Conservation (phyloP, 2,329 filamentous ascomycete genomes). For the Arachnomyces sp. region DNA sequence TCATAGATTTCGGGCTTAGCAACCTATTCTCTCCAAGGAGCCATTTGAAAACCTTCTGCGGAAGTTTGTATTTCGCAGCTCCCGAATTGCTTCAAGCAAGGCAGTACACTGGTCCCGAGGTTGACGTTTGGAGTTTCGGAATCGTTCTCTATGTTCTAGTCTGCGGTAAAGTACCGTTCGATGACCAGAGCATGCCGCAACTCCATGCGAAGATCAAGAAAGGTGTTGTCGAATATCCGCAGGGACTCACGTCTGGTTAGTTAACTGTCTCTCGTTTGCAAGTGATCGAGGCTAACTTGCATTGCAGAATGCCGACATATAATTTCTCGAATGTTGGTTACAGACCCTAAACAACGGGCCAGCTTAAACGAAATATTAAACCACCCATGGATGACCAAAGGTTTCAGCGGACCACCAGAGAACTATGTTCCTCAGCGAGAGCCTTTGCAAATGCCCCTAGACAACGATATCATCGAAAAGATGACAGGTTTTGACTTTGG, state of each 20-base stretch:
- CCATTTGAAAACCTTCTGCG: conserved; percentile 92
- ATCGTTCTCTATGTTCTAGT: conserved; percentile 96
- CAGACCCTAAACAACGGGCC: conserved; percentile 78
- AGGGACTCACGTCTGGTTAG: conserved; percentile 81
- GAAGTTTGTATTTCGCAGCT: conserved; percentile 94
- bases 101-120: conserved; percentile 91
- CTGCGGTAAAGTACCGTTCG: conserved; percentile 95
- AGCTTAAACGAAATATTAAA: conserved; percentile 85
- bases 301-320: conserved; percentile 78
- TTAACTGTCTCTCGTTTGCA: conserved; percentile 14
- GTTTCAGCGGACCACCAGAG: conserved; percentile 76
- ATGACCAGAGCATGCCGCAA: conserved; percentile 98
- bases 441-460: conserved; percentile 74
- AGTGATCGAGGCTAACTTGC: conserved; percentile 27
- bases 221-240: conserved; percentile 88
- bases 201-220: conserved; percentile 99
- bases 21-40: conserved; percentile 83
- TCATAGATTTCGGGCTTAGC: conserved; percentile 96
- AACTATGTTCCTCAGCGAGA: conserved; percentile 80
- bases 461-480: conserved; percentile 72
- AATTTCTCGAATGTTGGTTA: conserved; percentile 91
- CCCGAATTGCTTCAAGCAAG: conserved; percentile 89
- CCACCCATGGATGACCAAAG: conserved; percentile 94
- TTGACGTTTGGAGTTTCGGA: conserved; percentile 97
- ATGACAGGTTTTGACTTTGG: conserved; percentile 99